Conservation (phyloP, 148 eudicot species). For the Dianthus caryophyllus region DNA sequence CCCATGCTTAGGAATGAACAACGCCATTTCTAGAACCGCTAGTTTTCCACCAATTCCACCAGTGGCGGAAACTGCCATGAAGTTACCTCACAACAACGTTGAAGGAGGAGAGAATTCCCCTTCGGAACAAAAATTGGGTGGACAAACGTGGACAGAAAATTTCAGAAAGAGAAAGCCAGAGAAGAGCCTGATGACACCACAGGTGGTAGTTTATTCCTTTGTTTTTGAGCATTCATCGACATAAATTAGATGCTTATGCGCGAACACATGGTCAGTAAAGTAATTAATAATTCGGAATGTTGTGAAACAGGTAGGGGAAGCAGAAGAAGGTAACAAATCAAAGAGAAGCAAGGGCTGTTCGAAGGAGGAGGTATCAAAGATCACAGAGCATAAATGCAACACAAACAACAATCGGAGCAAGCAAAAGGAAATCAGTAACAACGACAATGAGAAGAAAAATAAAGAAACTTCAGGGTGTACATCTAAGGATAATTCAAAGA, state of each 20-base stretch:
- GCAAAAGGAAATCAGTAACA: slow-evolving; percentile 27
- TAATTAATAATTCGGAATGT: background rate
- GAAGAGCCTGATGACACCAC: slow-evolving; percentile 26
- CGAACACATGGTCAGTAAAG: background rate
- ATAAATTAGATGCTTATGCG: background rate
- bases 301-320: slow-evolving; percentile 35
- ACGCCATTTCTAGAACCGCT: slow-evolving; percentile 39
- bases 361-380: slow-evolving; percentile 58
- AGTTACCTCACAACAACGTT: slow-evolving; percentile 12
- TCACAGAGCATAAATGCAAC: slow-evolving; percentile 50
- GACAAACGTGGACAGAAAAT: slow-evolving; percentile 37
- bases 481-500: slow-evolving; percentile 57
- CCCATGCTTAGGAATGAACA: slow-evolving; percentile 34
- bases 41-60: slow-evolving; percentile 43
- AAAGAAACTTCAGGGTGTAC: slow-evolving; percentile 48
- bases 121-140: slow-evolving; percentile 31
- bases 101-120: slow-evolving; percentile 24
- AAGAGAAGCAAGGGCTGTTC: slow-evolving; percentile 51
- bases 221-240: background rate
- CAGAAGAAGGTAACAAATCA: slow-evolving; percentile 37
- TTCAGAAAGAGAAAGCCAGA: slow-evolving; percentile 82
- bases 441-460: slow-evolving; percentile 27
- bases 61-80: slow-evolving; percentile 28
- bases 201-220: slow-evolving; percentile 37
- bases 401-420: slow-evolving; percentile 29